phyloP scores from a whole-genome alignment of 202 grass and related monocot species.

The Bolboschoenoplectus hybrid region DNA sequence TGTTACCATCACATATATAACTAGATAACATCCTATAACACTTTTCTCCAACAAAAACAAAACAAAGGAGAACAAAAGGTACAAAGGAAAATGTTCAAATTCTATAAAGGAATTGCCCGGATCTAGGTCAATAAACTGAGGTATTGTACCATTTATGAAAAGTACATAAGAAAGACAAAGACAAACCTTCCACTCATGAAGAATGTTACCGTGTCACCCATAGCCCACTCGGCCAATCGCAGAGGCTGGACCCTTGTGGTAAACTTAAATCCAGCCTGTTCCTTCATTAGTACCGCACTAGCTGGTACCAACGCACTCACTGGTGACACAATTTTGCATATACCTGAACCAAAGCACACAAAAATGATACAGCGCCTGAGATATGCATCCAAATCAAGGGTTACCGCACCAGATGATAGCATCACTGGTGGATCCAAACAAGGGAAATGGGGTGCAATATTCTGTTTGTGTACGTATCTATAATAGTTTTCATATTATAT shows the following conservation, averaged over 20 bases:
- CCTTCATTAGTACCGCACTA: constrained; percentile 78
- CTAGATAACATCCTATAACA: neutral
- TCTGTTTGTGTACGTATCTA: no score
- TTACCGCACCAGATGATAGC: neutral
- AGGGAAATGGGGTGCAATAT: no score
- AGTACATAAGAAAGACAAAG: constrained; percentile 8
- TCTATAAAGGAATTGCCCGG: neutral
- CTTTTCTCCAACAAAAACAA: neutral
- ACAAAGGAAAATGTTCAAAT: neutral
- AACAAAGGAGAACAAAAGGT: neutral
- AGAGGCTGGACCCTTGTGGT: constrained; percentile 89
- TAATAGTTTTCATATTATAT: no score
- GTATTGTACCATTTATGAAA: constrained; percentile 2
- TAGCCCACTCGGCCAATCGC: constrained; percentile 78
- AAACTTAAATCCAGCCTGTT: constrained; percentile 87
- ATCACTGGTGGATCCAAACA: neutral
- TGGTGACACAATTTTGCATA: constrained; percentile 90
- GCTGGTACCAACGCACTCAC: constrained; percentile 75
- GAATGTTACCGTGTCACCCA: constrained; percentile 83
- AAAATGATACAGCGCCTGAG: neutral
- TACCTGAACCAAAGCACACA: constrained; percentile 49
- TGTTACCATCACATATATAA: neutral
- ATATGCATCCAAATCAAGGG: neutral
- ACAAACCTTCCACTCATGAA: constrained; percentile 90
- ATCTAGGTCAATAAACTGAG: constrained; percentile 1